Conservation (phyloP, 2,329 filamentous ascomycete genomes). For the Dactylellina leptospora region DNA sequence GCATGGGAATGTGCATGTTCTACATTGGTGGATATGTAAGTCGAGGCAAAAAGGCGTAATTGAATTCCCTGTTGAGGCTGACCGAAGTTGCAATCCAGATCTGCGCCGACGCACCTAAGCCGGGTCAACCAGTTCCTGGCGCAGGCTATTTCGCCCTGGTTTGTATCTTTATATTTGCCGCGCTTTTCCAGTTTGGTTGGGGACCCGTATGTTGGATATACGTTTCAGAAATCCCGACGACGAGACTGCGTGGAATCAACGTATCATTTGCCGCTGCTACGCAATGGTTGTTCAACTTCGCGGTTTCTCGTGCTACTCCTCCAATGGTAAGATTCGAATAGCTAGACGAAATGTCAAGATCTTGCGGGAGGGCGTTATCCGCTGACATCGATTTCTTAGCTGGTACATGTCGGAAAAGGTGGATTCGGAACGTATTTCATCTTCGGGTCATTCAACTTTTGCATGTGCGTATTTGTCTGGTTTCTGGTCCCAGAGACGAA, state of each 20-base stretch:
- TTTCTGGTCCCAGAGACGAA: constrained; percentile 72
- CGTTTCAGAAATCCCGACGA: constrained; percentile 74
- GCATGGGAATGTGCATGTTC: constrained; percentile 71
- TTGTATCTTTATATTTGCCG: constrained; percentile 77
- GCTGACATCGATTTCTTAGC: neutral
- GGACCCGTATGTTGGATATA: constrained; percentile 78
- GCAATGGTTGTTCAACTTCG: constrained; percentile 79
- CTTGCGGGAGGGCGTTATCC: neutral
- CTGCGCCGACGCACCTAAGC: constrained; percentile 68
- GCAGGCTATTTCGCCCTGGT: constrained; percentile 76
- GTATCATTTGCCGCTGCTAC: constrained; percentile 74
- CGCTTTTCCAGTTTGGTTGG: constrained; percentile 75
- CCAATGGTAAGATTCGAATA: constrained; percentile 69
- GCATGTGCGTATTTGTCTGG: constrained; percentile 69
- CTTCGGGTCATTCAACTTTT: constrained; percentile 72
- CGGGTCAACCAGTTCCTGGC: constrained; percentile 67
- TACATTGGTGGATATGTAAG: constrained; percentile 73
- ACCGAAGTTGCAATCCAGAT: constrained; percentile 59
- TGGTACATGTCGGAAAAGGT: constrained; percentile 61
- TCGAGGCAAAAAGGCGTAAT: neutral
- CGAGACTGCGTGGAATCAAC: constrained; percentile 72
- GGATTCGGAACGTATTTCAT: constrained; percentile 73
- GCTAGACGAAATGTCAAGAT: neutral
- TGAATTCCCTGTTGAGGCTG: neutral
- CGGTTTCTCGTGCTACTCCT: constrained; percentile 73